These are phyloP conservation scores for Acmispon strigosus DNA, from an alignment of 306 rosid genomes.

Conservation along the genomic window DNA sequence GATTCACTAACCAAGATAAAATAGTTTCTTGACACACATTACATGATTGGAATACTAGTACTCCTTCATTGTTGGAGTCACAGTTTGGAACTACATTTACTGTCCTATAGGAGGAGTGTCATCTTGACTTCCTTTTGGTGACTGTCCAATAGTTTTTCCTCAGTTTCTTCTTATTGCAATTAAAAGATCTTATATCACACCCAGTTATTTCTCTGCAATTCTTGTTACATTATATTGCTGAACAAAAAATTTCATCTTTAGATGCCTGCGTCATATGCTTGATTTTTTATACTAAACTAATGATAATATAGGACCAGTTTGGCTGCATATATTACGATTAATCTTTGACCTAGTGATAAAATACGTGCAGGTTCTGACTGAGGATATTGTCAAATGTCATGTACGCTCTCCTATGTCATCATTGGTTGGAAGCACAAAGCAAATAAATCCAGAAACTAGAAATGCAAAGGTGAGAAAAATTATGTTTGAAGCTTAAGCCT, in stretches of 20 bases:
- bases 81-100: background rate
- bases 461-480: slow-evolving; percentile 56
- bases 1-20: background rate
- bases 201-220: slow-evolving; percentile 2
- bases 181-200: background rate
- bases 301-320: background rate
- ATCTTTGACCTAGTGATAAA: slow-evolving; percentile 3
- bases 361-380: slow-evolving; percentile 56
- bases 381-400: slow-evolving; percentile 76
- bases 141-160: background rate
- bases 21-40: background rate
- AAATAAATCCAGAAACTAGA: slow-evolving; percentile 36
- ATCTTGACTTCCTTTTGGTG: background rate
- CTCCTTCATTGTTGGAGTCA: background rate
- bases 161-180: background rate
- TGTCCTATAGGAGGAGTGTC: background rate
- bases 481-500: background rate
- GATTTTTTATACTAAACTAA: slow-evolving; percentile 10
- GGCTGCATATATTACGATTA: background rate
- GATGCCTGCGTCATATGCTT: background rate
- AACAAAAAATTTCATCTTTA: background rate
- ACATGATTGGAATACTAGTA: background rate
- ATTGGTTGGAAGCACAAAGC: slow-evolving; percentile 30
- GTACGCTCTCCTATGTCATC: slow-evolving; percentile 58
- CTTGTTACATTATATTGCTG: background rate